Conservation (phyloP, 495 filamentous ascomycete genomes). For the Cercophora sp. region DNA sequence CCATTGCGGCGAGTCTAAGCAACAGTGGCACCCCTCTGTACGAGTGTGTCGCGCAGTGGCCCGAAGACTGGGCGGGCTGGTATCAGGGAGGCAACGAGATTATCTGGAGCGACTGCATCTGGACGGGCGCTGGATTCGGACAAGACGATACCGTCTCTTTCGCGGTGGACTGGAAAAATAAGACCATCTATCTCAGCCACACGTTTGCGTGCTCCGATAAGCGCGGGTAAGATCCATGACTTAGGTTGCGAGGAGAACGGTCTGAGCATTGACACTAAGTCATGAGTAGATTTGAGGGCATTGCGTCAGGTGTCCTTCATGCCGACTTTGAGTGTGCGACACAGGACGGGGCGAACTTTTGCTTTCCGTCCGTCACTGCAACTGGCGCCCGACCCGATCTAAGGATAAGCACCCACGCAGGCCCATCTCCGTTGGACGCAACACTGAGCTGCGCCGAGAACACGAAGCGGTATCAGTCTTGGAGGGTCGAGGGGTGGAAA, state of each 20-base stretch:
- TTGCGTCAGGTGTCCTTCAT: constrained; percentile 31
- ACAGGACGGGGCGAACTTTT: constrained; percentile 21
- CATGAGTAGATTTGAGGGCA: constrained; percentile 23
- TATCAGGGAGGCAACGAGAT: constrained; percentile 29
- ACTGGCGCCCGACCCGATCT: constrained; percentile 14
- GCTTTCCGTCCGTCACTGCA: constrained; percentile 19
- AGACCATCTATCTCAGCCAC: constrained; percentile 34
- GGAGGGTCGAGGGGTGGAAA: constrained; percentile 34
- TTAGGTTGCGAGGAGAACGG: neutral
- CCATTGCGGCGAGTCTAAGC: constrained; percentile 32
- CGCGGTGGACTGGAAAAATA: constrained; percentile 36
- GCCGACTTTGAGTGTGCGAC: constrained; percentile 31
- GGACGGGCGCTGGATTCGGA: constrained; percentile 33
- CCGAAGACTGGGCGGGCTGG: constrained; percentile 34
- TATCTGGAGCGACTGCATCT: constrained; percentile 42
- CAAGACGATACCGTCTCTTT: constrained; percentile 34
- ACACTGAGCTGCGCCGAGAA: constrained; percentile 24
- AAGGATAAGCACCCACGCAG: constrained; percentile 20
- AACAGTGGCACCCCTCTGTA: constrained; percentile 27
- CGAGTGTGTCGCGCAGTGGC: constrained; percentile 39
- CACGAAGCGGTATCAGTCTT: constrained; percentile 31
- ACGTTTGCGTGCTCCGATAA: constrained; percentile 36
- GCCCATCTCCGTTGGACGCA: constrained; percentile 7
- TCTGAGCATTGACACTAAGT: neutral
- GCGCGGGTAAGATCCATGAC: constrained; percentile 26